Conservation (phyloP, 2,329 filamentous ascomycete species). For the Cercospora janseana region DNA sequence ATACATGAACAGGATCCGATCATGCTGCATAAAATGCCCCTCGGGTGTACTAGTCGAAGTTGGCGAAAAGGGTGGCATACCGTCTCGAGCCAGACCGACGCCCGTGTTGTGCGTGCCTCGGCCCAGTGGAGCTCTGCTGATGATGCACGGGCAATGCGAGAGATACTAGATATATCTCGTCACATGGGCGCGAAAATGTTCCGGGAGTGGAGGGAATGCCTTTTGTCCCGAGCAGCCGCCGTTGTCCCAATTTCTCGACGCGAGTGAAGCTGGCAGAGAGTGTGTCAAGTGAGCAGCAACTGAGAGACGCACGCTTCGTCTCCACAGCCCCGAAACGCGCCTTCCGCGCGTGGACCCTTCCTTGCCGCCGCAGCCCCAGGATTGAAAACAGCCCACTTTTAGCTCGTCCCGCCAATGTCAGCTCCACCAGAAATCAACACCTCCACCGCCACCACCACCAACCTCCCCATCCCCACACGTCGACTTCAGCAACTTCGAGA, state of each 20-base stretch:
- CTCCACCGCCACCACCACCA: slow-evolving; percentile 8
- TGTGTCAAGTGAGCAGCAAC: background rate
- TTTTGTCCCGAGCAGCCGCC: background rate
- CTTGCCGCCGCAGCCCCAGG: slow-evolving; percentile 1
- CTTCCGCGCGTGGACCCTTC: background rate
- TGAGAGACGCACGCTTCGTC: background rate
- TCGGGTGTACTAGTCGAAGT: too few relatives aligned
- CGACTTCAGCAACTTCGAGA: slow-evolving; percentile 32
- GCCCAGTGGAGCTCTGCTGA: slow-evolving; percentile 4
- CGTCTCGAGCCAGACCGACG: background rate
- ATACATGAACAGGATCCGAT: too few relatives aligned
- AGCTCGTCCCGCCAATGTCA: slow-evolving; percentile 24
- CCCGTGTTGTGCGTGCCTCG: slow-evolving; percentile 3
- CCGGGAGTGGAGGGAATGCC: background rate
- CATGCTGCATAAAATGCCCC: too few relatives aligned
- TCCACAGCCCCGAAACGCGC: slow-evolving; percentile 5
- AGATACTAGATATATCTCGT: slow-evolving; percentile 14
- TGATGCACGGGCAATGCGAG: too few relatives aligned
- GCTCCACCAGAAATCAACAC: too few relatives aligned
- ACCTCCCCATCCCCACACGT: slow-evolving; percentile 45
- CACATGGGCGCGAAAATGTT: slow-evolving; percentile 11
- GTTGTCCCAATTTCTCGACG: slow-evolving; percentile 5
- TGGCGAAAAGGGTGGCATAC: background rate
- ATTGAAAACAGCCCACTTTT: slow-evolving; percentile 6
- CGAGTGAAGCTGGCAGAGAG: too few relatives aligned